Evolutionary conservation across 2,329 filamentous ascomycete species (phyloP).

Genomic region (Davidsoniella virescens): DNA sequence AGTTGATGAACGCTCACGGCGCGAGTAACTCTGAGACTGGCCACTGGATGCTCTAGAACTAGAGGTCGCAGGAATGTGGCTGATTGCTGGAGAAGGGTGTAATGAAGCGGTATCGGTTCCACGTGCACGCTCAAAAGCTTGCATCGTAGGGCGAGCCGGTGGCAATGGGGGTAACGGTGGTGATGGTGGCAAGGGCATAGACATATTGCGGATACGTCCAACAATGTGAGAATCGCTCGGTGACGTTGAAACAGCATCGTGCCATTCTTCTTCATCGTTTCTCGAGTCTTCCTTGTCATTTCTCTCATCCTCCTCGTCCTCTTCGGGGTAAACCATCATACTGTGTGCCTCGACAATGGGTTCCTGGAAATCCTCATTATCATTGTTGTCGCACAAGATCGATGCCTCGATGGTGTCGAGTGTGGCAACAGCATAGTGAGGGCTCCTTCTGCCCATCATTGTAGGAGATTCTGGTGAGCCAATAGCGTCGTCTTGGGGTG

Average conservation of each 20-base stretch:
- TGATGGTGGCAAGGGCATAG: conserved; percentile 14
- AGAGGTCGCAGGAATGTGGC: conserved; percentile 18
- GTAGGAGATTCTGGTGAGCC: neutral
- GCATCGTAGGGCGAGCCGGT: neutral
- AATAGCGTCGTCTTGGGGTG: neutral
- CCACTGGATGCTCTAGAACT: conserved; percentile 7
- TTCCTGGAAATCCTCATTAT: conserved; percentile 1
- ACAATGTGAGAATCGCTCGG: neutral
- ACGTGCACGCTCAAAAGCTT: conserved; percentile 8
- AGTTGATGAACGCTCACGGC: conserved; percentile 33
- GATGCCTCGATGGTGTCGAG: conserved; percentile 13
- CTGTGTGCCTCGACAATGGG: conserved; percentile 3
- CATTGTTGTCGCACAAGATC: conserved; percentile 9
- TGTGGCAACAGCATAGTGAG: conserved; percentile 9
- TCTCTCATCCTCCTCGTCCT: conserved; percentile 1
- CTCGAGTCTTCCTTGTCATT: neutral
- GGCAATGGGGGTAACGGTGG: neutral
- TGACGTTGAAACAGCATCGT: neutral
- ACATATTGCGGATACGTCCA: conserved; percentile 8
- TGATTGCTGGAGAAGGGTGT: conserved; percentile 26
- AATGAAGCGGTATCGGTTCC: conserved; percentile 19
- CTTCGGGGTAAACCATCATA: conserved; percentile 3
- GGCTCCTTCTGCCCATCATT: neutral
- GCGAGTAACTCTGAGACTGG: conserved; percentile 14
- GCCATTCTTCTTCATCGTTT: neutral